Evolutionary conservation across 306 rosid species (phyloP).

Genomic region (Vigna angularis): DNA sequence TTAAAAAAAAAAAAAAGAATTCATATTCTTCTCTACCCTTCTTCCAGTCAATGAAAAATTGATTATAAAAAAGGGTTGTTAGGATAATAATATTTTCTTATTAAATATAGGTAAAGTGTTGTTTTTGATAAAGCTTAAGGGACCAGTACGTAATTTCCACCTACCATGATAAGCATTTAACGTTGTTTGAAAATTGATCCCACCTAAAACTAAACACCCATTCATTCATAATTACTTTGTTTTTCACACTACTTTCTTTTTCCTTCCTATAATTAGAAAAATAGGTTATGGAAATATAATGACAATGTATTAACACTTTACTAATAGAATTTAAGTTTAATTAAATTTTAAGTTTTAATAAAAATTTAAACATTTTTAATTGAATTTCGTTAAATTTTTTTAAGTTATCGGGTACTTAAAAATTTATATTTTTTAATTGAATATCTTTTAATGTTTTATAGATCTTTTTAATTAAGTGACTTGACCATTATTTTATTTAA

Average conservation of each 20-base stretch:
- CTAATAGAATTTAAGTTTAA: too few relatives aligned
- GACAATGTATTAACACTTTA: too few relatives aligned
- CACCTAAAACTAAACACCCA: background rate
- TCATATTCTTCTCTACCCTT: background rate
- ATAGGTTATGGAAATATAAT: background rate
- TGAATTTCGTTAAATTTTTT: too few relatives aligned
- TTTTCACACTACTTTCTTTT: constrained; percentile 22
- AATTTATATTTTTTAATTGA: too few relatives aligned
- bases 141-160: background rate
- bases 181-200: constrained; percentile 11
- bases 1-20: background rate
- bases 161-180: constrained; percentile 16
- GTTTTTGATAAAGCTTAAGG: background rate
- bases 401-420: too few relatives aligned
- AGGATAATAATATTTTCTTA: background rate
- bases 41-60: background rate
- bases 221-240: background rate
- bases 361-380: too few relatives aligned
- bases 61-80: background rate
- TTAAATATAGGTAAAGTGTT: constrained; percentile 1
- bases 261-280: background rate
- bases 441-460: too few relatives aligned
- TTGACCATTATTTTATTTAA: too few relatives aligned
- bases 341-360: too few relatives aligned
- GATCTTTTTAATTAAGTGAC: too few relatives aligned